Evolutionary conservation across 331 rosid species (phyloP).

Genomic region (Malus hybrid): DNA sequence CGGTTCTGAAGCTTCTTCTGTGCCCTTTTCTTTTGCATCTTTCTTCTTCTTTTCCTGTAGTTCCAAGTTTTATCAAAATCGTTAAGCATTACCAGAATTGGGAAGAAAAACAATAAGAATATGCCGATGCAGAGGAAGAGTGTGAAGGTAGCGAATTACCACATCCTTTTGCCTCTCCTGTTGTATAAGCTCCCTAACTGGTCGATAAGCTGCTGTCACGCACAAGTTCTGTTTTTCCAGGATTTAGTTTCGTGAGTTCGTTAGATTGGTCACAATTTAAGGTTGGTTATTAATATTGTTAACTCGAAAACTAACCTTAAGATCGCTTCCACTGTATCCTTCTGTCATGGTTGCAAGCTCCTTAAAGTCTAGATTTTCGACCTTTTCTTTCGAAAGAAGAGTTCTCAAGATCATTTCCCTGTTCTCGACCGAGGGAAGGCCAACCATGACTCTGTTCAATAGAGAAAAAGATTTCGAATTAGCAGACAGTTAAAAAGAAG

Average conservation of each 20-base stretch:
- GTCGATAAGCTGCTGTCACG: conserved; percentile 80
- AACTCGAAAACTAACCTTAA: conserved; percentile 48
- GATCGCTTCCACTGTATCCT: conserved; percentile 90
- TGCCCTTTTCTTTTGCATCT: conserved; percentile 36
- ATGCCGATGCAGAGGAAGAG: conserved; percentile 1
- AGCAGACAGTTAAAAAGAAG: neutral
- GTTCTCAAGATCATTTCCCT: conserved; percentile 81
- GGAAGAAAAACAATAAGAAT: neutral
- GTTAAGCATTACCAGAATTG: neutral
- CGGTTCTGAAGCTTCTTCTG: conserved; percentile 35
- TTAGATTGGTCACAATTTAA: neutral
- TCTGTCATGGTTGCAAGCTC: conserved; percentile 81
- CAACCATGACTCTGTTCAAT: conserved; percentile 73
- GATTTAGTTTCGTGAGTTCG: conserved; percentile 12
- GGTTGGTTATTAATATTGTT: neutral
- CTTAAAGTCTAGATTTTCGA: conserved; percentile 64
- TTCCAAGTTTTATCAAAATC: neutral
- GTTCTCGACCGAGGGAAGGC: conserved; percentile 77
- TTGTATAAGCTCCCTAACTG: conserved; percentile 78
- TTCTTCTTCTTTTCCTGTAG: conserved; percentile 60
- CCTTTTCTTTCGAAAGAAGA: conserved; percentile 71
- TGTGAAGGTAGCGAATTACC: conserved; percentile 31
- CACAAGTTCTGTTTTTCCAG: conserved; percentile 71
- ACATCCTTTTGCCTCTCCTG: conserved; percentile 62
- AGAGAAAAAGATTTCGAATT: neutral